A percentile compares a stretch with the other conserved stretches of the same genome.
Conservation (phyloP, 2,329 filamentous ascomycete species). For the Coniochaeta sp. region DNA sequence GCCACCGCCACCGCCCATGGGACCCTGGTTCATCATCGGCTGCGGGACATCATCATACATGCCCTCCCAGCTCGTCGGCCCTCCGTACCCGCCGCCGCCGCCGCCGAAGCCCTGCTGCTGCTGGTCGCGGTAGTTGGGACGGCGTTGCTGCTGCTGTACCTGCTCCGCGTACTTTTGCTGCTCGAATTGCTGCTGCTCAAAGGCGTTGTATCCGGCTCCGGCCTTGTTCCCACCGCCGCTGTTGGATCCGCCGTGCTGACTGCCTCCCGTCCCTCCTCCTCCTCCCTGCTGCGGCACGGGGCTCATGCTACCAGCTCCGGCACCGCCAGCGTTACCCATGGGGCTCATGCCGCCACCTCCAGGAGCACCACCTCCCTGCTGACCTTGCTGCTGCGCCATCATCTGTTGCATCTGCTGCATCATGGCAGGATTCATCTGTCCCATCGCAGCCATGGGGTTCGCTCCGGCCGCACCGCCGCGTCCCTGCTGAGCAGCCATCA, state of each 20-base stretch:
- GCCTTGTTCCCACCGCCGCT: conserved; percentile 19
- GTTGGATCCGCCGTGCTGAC: conserved; percentile 16
- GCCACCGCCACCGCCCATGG: conserved; percentile 22
- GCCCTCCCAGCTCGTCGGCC: conserved; percentile 86
- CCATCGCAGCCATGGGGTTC: conserved; percentile 32
- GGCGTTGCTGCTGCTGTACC: conserved; percentile 34
- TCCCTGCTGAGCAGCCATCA: conserved; percentile 29
- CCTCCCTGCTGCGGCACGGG: background rate
- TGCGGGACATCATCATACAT: conserved; percentile 97
- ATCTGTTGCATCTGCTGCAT: conserved; percentile 50
- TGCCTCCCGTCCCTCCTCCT: conserved; percentile 6
- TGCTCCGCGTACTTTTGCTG: conserved; percentile 70
- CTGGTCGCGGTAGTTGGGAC: conserved; percentile 36
- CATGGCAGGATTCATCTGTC: conserved; percentile 39
- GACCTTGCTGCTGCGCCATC: conserved; percentile 26
- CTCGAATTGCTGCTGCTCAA: conserved; percentile 68
- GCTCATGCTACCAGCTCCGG: conserved; percentile 7
- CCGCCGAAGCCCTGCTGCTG: conserved; percentile 22
- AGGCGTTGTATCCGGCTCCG: conserved; percentile 49
- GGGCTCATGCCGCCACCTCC: conserved; percentile 5
- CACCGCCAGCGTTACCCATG: conserved; percentile 2
- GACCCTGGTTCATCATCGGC: conserved; percentile 51
- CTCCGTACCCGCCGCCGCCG: conserved; percentile 21
- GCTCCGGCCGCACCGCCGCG: conserved; percentile 10
- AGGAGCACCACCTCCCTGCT: background rate